Base-by-base conservation (phyloP, 2,329 filamentous ascomycete species). In the Sphaerulina musiva region DNA sequence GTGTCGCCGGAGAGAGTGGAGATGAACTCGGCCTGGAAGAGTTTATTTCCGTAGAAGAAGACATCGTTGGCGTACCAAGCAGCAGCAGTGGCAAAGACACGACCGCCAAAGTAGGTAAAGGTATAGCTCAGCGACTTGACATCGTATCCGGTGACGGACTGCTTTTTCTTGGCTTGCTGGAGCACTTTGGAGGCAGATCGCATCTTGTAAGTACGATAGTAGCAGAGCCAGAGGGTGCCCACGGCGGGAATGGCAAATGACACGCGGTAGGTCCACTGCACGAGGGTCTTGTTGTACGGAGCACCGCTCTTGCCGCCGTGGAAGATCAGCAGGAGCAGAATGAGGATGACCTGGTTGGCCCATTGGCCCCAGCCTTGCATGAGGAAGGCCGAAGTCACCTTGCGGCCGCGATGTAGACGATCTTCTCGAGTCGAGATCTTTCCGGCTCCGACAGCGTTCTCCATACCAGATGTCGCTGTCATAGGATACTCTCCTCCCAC, bases 361-460 rank as follows among this genome's bases (percentile, higher is more conserved):
- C 95, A 88, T 73, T 97, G 92, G 62, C 92, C 92, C 92, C 92
- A 97, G 51, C 92, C 92, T 74, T 97, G 92, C 92, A 97, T 96
- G 73, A 97, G 74, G 77, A 97, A 97, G 55, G 92, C 91, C 71
- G 86, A 89, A 62, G 90, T 95, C 69, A 96, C 92, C 73, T 95
- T 95, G 68, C 92, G 88, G 60, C 92, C 92, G 74, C 92, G 89
- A 76, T 97, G 92, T 50, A 97, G 83, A 69, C 92, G 89, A 70
- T 97, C 92, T 51, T 95, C 89, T 59, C 85, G 86, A 55, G 90
- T 95, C 6, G 92, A 96, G 51, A 95, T 75, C 70, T 86, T 91
- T 58, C 92, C 91, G 38, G 89, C 74, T n/a, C 87, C 83, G 44
- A 91, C 86, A 12, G 89, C 86, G 66, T 91, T 68, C 48, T 69